Percentiles rank a stretch among this genome's conserved stretches.
Evolutionary conservation across 768 basidiomycete genomes (phyloP).

Genomic region (Tremella yokohamensis): DNA sequence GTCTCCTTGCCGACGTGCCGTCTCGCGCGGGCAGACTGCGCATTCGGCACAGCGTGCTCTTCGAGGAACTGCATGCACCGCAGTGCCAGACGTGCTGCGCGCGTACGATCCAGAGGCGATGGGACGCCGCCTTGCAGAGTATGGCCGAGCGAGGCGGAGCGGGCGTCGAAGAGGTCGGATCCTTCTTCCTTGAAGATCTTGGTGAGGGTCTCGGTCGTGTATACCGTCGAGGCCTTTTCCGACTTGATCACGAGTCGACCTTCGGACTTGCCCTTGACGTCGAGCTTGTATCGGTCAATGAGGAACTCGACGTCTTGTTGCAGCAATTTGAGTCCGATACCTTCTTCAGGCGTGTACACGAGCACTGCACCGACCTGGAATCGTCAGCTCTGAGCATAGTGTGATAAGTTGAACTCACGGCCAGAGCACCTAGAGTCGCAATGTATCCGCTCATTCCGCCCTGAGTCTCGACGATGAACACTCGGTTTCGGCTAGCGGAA

Average conservation of each 20-base stretch:
- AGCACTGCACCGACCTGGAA: conserved; percentile 79
- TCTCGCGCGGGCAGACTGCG: conserved; percentile 58
- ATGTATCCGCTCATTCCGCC: conserved; percentile 96
- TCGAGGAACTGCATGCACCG: conserved; percentile 95
- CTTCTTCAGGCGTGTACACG: conserved; percentile 89
- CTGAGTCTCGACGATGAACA: conserved; percentile 97
- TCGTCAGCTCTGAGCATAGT: neutral
- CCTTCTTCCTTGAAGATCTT: conserved; percentile 96
- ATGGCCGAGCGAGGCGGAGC: conserved; percentile 93
- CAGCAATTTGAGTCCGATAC: conserved; percentile 77
- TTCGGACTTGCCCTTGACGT: conserved; percentile 83
- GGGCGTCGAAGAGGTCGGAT: conserved; percentile 83
- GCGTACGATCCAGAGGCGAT: conserved; percentile 87
- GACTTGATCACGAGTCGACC: conserved; percentile 92
- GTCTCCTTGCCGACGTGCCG: conserved; percentile 29
- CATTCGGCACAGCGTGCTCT: conserved; percentile 61
- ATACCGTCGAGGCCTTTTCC: conserved; percentile 80
- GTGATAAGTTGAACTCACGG: conserved; percentile 59
- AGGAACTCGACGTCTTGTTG: conserved; percentile 82
- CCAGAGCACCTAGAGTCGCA: conserved; percentile 90
- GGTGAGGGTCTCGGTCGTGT: conserved; percentile 85
- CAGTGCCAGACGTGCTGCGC: conserved; percentile 81
- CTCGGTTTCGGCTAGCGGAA: conserved; percentile 88
- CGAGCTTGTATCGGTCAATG: conserved; percentile 75
- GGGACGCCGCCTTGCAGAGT: conserved; percentile 94